Evolutionary conservation across 257 asterid genomes (phyloP).

Genomic region (Paraleonurus japonicus): DNA sequence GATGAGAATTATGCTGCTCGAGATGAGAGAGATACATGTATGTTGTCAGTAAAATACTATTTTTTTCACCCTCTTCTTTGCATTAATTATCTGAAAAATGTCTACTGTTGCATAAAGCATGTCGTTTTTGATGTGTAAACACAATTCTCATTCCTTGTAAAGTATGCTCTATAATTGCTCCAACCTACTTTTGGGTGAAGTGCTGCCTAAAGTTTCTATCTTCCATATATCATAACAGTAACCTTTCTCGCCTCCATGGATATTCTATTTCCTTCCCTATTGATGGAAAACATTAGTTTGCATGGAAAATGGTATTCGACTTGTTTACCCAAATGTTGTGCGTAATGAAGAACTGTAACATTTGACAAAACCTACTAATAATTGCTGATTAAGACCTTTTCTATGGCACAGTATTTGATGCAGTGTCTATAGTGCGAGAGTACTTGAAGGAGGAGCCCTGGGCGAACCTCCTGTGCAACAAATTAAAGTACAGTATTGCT

Average conservation of each 20-base stretch:
- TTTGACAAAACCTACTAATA: not conserved
- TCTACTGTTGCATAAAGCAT: conserved; percentile 1
- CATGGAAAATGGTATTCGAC: not conserved
- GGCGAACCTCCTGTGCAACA: conserved; percentile 70
- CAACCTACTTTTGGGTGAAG: not conserved
- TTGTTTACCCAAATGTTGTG: conserved; percentile 10
- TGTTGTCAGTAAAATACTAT: conserved; percentile 19
- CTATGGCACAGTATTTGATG: conserved; percentile 56
- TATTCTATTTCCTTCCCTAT: not conserved
- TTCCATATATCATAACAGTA: not conserved
- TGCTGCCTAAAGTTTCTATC: not conserved
- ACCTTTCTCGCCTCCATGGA: not conserved
- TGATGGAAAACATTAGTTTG: conserved; percentile 10
- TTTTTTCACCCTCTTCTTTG: conserved; percentile 8
- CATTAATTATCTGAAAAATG: conserved; percentile 14
- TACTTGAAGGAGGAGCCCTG: conserved; percentile 91
- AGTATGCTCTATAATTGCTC: not conserved
- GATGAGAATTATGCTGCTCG: conserved; percentile 85
- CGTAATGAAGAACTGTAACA: not conserved
- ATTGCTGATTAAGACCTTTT: conserved; percentile 29
- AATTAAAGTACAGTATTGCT: conserved; percentile 51
- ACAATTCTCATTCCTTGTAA: not conserved
- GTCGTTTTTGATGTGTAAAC: not conserved
- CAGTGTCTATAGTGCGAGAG: conserved; percentile 76
- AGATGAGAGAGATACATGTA: conserved; percentile 72